Conservation (phyloP, 441 rosid species). For the Syzygium malaccense region DNA sequence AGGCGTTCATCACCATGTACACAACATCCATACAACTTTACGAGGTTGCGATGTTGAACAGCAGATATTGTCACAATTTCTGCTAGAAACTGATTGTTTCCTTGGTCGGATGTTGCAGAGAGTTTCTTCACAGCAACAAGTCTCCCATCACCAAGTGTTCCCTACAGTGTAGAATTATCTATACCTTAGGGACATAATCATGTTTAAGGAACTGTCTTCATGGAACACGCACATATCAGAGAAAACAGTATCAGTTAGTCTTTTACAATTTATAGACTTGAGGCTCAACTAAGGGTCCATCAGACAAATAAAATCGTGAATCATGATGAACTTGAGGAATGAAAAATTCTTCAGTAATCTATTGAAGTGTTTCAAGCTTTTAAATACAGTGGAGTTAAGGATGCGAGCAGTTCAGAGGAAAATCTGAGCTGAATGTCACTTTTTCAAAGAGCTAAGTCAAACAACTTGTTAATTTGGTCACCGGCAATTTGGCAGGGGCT, state of each 20-base stretch:
- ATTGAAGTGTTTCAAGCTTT: background rate
- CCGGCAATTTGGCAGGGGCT: background rate
- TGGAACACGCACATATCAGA: background rate
- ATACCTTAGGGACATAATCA: background rate
- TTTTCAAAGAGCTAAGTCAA: background rate
- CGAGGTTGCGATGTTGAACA: background rate
- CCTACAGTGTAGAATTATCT: background rate
- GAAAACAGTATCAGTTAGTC: no score
- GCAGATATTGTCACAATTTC: background rate
- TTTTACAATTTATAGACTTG: background rate
- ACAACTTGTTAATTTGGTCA: background rate
- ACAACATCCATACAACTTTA: background rate
- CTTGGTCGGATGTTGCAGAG: background rate
- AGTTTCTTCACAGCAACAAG: background rate
- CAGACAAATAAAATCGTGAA: background rate
- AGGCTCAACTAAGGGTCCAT: background rate
- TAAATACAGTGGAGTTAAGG: background rate
- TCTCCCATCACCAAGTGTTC: background rate
- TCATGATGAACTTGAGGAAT: background rate
- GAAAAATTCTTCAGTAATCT: background rate
- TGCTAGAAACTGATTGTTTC: background rate
- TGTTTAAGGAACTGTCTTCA: no score
- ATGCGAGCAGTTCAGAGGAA: background rate
- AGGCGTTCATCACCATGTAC: background rate
- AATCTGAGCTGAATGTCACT: background rate